These are phyloP conservation scores for Ustilago trichophora DNA, from an alignment of 1,284 basidiomycete genomes.

Conservation along the genomic window DNA sequence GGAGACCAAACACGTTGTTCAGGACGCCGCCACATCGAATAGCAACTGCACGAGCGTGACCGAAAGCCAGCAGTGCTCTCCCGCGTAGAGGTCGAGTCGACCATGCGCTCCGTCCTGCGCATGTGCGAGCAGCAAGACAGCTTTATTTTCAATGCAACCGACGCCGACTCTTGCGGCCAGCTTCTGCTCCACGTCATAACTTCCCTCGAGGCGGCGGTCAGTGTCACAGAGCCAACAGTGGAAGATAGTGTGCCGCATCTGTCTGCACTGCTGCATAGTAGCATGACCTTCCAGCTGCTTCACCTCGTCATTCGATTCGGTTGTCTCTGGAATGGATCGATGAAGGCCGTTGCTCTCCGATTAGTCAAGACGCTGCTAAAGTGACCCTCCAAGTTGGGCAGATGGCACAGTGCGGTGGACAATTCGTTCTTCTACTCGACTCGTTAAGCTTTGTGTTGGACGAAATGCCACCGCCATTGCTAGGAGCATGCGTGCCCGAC, in stretches of 20 bases:
- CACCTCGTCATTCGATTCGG: slow-evolving; percentile 34
- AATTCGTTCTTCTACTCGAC: slow-evolving; percentile 27
- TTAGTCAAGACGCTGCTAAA: slow-evolving; percentile 22
- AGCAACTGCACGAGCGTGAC: not conserved
- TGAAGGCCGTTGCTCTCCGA: slow-evolving; percentile 13
- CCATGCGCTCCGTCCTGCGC: slow-evolving; percentile 21
- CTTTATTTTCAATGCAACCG: slow-evolving; percentile 42
- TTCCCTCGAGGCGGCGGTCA: slow-evolving; percentile 7
- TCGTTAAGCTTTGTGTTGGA: slow-evolving; percentile 40
- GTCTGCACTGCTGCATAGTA: not conserved
- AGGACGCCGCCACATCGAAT: not conserved
- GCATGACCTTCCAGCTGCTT: slow-evolving; percentile 21
- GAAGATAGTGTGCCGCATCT: too few relatives aligned
- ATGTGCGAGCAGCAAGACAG: slow-evolving; percentile 40
- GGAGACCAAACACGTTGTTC: not conserved
- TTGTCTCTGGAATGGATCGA: slow-evolving; percentile 31
- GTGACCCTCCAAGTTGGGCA: slow-evolving; percentile 18
- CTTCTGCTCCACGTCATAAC: slow-evolving; percentile 22
- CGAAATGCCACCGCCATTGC: slow-evolving; percentile 30
- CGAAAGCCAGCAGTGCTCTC: not conserved
- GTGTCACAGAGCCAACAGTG: too few relatives aligned
- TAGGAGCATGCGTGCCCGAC: slow-evolving; percentile 10
- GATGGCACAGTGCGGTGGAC: not conserved
- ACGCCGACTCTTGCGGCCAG: slow-evolving; percentile 31
- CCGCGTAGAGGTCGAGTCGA: slow-evolving; percentile 12